These are phyloP conservation scores for Hyphodiscus hymeniophilus DNA, from an alignment of 495 filamentous ascomycete genomes.

Conservation along the genomic window DNA sequence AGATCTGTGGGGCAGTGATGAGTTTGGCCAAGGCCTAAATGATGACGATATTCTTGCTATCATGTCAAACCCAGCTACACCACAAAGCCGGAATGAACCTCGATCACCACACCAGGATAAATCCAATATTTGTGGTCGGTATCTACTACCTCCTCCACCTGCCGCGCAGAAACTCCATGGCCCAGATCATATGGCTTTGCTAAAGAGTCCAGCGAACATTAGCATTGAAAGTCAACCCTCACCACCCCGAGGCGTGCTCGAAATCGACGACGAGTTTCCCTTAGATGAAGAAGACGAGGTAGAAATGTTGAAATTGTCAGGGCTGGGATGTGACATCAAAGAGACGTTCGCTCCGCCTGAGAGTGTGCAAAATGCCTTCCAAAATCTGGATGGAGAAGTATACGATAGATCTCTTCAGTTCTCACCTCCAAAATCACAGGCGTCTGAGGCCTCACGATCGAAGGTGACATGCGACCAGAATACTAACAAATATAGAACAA, in stretches of 20 bases:
- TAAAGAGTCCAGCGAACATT: neutral
- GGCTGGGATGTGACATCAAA: neutral
- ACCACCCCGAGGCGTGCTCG: neutral
- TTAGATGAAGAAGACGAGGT: constrained; percentile 18
- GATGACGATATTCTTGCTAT: constrained; percentile 20
- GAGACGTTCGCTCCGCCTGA: constrained; percentile 2
- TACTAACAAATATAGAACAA: constrained; percentile 1
- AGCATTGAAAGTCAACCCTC: neutral
- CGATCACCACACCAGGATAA: neutral
- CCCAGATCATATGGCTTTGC: neutral
- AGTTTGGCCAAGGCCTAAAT: constrained; percentile 19
- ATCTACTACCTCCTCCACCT: too few species aligned
- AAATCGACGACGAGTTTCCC: constrained; percentile 22
- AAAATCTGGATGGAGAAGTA: constrained; percentile 4
- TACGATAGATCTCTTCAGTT: constrained; percentile 16
- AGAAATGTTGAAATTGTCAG: constrained; percentile 20
- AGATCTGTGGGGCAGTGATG: constrained; percentile 5
- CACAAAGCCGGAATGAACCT: neutral
- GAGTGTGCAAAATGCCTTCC: constrained; percentile 2
- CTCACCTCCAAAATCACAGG: constrained; percentile 11
- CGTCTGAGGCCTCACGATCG: neutral
- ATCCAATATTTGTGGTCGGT: too few species aligned
- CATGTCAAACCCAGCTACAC: neutral
- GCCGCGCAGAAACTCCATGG: too few species aligned
- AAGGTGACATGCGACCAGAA: neutral